These are phyloP conservation scores for Phaeosphaeria sp. DNA, from an alignment of 2,329 filamentous ascomycete species.

Conservation along the genomic window DNA sequence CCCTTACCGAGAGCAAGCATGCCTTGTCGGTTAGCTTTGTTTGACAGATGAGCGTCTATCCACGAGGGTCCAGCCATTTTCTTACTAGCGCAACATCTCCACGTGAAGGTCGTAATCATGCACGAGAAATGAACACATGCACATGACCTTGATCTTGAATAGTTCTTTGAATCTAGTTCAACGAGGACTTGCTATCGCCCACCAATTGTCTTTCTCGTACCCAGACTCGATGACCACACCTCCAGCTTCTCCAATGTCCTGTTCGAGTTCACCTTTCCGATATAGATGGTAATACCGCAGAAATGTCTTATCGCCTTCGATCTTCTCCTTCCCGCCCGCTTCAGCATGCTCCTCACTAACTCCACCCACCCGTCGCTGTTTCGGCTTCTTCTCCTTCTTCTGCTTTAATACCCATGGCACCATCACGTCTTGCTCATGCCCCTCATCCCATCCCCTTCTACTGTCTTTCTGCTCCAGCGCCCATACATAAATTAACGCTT, in stretches of 20 bases:
- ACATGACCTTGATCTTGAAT: not conserved
- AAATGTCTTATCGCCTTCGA: constrained; percentile 64
- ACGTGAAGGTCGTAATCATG: not conserved
- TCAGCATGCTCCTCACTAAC: constrained; percentile 11
- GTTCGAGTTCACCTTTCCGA: constrained; percentile 82
- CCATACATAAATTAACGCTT: constrained; percentile 89
- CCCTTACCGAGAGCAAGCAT: constrained; percentile 69
- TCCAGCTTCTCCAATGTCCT: constrained; percentile 75
- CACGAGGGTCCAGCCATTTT: not conserved
- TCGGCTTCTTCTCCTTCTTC: constrained; percentile 44
- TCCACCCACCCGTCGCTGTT: constrained; percentile 18
- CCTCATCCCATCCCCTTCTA: constrained; percentile 86
- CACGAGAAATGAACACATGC: not conserved
- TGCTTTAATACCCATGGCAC: constrained; percentile 86
- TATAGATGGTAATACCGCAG: constrained; percentile 96
- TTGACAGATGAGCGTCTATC: not conserved
- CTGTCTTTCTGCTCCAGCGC: constrained; percentile 89
- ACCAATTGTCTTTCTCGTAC: constrained; percentile 99
- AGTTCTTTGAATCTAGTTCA: constrained; percentile 2
- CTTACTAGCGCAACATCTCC: not conserved
- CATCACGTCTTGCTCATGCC: constrained; percentile 85
- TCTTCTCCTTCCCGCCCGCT: constrained; percentile 17
- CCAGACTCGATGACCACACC: constrained; percentile 79
- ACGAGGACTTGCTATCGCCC: constrained; percentile 68
- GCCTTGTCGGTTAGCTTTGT: constrained; percentile 50